Base-by-base conservation (phyloP, 805 yeast genomes). In the Candida parachauliodes region DNA sequence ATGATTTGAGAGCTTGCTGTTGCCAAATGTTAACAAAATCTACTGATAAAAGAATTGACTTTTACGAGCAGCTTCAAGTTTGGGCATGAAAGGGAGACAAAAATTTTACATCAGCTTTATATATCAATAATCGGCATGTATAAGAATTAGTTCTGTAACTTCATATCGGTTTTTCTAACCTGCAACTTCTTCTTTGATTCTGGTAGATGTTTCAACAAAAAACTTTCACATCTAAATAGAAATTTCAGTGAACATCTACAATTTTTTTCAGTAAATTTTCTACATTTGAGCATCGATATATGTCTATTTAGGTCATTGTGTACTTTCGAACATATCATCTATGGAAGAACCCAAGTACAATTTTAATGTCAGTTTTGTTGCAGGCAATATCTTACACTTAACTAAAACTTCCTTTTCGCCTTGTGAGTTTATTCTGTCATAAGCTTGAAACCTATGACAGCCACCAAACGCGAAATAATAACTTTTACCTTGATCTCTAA, bases 381-480 rank as follows among this genome's bases (percentile, higher is more conserved):
- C 82, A 1, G 95, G 95, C 22, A 85, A 58, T 7, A 87, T 52
- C 46, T 81, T 81, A 57, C 88, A 81, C 50, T 74, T 79, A 8
- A 88, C 94, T 62, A 72, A 49, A 0, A 61, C 54, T 19, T 60
- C 65, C 11, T 44, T 33, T 4, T 46, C 36, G 1, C 49, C 53
- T 21, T 70, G 72, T 1, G 68, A 64, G 28, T 65, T 69, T 18
- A 58, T 40, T 27, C 71, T 61, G 40, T 86, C 93, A 53, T 88
- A 88, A 0, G 95, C 95, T 56, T 87, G 95, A 48, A 87, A 82
- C 44, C 96, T 60, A 54, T 87, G 96, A 54, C 96, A 87, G 0
- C 95, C 95, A 5, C 95, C 96, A 60, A 87, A 87, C 1, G 89
- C 94, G 59, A 84, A 86, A 52, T 81, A 86, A 55, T 72, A 72